Base-by-base conservation (phyloP, 345 rosid genomes). In the Bruguiera sexangula region DNA sequence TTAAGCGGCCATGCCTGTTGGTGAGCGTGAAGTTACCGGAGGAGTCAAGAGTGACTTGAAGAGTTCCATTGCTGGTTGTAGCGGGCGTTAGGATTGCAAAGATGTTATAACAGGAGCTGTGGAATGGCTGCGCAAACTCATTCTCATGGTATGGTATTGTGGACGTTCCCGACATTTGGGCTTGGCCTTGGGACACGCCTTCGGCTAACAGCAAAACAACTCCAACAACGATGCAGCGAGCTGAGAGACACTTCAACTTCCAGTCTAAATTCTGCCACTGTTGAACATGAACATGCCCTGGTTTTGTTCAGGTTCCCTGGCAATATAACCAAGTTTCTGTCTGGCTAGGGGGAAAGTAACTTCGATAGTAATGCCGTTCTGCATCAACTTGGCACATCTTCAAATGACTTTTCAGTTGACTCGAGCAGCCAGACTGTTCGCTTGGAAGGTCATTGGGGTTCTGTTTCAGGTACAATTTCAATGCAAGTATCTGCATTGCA, bases 391-490 rank as follows among this genome's bases (percentile, higher is more conserved):
- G 75, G 68, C 73, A 67, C 77, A 51, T 69, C 80, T 21, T 56
- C 37, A 13, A 65, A 54, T 30, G 88, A 84, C 21, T 52, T 73
- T 57, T 78, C 82, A 21, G 81, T 78, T 69, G 83, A 85, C 66
- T 69, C 85, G 51, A 70, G 66, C 22, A 85, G 92, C 69, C 86
- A 46, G 79, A 79, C 87, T 13, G 86, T 80, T 75, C 85, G 88
- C 63, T 55, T 86, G 79, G 94, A 86, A 68, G 85, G 76, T 53
- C 82, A 83, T 54, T 85, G 87, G 85, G 89, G 93, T 63, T 88
- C 93, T 16, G 69, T 77, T 57, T 84, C 90, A 79, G 90, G 88
- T 84, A 76, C 29, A 31, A 32, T 43, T 51, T 7, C 57, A 27
- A 39, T 52, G 21, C 13, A 34, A 22, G 32, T 39, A 22, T 61